These are phyloP conservation scores for Pleurotus citrinopileatus DNA, from an alignment of 768 basidiomycete species.

Conservation along the genomic window DNA sequence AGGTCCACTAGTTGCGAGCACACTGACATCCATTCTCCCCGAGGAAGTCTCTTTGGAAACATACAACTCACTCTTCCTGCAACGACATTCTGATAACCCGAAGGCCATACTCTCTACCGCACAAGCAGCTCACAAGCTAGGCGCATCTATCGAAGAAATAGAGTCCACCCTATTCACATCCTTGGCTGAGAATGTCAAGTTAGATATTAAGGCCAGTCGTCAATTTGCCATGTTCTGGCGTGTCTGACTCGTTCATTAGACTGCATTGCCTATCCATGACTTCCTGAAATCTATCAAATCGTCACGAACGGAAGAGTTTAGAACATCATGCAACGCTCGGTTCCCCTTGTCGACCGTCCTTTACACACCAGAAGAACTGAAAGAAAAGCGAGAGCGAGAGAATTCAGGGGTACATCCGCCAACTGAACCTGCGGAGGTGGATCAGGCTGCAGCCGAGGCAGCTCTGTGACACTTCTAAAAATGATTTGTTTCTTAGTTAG, in stretches of 20 bases:
- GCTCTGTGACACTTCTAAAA: no score
- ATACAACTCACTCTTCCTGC: conserved; percentile 76
- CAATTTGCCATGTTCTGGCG: neutral
- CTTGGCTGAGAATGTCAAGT: conserved; percentile 36
- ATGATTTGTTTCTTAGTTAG: no score
- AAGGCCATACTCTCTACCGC: conserved; percentile 63
- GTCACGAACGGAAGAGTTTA: conserved; percentile 58
- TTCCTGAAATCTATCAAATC: conserved; percentile 54
- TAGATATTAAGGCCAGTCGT: conserved; percentile 46
- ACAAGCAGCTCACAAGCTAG: conserved; percentile 46
- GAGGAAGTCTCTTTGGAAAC: conserved; percentile 55
- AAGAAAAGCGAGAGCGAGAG: conserved; percentile 29
- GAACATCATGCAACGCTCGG: conserved; percentile 43
- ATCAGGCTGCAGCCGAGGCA: neutral
- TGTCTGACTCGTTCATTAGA: conserved; percentile 33
- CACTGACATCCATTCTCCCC: conserved; percentile 52
- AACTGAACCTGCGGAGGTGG: neutral
- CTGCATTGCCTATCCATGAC: conserved; percentile 42
- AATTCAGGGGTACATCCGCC: neutral
- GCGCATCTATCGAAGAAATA: conserved; percentile 52
- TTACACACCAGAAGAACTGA: conserved; percentile 52
- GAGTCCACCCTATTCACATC: conserved; percentile 55
- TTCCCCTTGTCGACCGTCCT: conserved; percentile 70
- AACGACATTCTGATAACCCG: conserved; percentile 50
- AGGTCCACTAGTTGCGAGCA: conserved; percentile 45